Conservation (phyloP, 2,329 filamentous ascomycete species). For the Trichoderma aggressivum region DNA sequence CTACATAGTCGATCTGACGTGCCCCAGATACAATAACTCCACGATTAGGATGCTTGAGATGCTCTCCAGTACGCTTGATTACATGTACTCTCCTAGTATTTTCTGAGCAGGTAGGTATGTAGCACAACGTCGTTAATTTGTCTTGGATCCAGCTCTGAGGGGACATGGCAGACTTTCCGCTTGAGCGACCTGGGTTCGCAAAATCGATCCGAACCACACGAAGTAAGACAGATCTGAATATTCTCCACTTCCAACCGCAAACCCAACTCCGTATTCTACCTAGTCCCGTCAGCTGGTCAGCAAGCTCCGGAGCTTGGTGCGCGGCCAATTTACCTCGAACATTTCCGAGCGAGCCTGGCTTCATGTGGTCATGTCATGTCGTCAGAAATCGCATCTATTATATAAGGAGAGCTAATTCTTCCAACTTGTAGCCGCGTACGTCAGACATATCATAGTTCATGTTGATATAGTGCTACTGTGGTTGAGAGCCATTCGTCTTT, state of each 20-base stretch:
- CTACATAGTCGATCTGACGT: too few species aligned
- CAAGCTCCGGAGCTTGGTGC: not conserved
- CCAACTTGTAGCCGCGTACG: not conserved
- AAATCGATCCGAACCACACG: not conserved
- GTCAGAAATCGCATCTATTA: not conserved
- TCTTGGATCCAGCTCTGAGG: too few species aligned
- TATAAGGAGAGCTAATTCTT: not conserved
- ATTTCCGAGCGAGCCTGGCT: not conserved
- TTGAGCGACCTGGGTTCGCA: not conserved
- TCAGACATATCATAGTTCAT: not conserved
- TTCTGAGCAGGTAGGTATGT: too few species aligned
- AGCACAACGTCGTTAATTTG: too few species aligned
- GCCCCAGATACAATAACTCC: too few species aligned
- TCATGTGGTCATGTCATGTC: not conserved
- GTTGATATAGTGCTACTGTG: not conserved
- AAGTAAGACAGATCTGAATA: not conserved
- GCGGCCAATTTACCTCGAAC: not conserved
- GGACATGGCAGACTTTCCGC: not conserved
- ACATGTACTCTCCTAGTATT: too few species aligned
- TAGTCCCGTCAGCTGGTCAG: not conserved
- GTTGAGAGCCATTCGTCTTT: not conserved
- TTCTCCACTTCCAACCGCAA: not conserved
- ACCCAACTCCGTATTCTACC: not conserved
- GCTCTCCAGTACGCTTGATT: too few species aligned
- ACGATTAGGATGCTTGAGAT: too few species aligned